phyloP scores from a whole-genome alignment of 306 rosid genomes.

The Gynostemma pentaphyllum region DNA sequence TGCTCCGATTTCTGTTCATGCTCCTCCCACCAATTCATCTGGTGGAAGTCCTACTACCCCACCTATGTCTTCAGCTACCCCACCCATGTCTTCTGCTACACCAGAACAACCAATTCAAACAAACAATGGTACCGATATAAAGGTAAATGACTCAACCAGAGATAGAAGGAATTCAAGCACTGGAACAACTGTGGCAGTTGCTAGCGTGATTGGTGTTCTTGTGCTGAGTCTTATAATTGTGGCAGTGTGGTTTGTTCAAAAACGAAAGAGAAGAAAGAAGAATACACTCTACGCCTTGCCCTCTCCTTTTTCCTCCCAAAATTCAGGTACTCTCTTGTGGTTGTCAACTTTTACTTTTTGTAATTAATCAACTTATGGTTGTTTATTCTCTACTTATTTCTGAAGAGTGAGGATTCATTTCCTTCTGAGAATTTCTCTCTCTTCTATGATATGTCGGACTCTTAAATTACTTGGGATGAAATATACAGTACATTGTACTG shows the following conservation, averaged over 20 bases:
- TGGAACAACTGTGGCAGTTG: conserved; percentile 52
- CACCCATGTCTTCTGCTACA: conserved; percentile 29
- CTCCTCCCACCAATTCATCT: conserved; percentile 30
- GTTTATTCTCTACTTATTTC: not conserved
- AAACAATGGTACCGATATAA: conserved; percentile 19
- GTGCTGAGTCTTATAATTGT: conserved; percentile 57
- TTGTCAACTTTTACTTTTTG: not conserved
- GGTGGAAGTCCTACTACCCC: conserved; percentile 13
- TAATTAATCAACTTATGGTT: not conserved
- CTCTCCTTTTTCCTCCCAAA: conserved; percentile 88
- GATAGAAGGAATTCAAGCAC: conserved; percentile 30
- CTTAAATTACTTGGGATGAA: too few relatives aligned
- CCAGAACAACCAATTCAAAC: conserved; percentile 56
- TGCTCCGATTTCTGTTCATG: conserved; percentile 33
- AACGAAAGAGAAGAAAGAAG: conserved; percentile 37
- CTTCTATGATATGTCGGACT: not conserved
- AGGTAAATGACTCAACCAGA: conserved; percentile 16
- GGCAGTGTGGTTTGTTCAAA: conserved; percentile 50
- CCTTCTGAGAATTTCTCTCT: not conserved
- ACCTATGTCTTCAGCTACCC: conserved; percentile 24
- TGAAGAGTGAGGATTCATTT: not conserved
- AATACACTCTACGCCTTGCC: conserved; percentile 33
- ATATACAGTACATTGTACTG: not conserved
- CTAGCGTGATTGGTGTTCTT: conserved; percentile 44
- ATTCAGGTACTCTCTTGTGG: conserved; percentile 53